These are phyloP conservation scores for Warburgia ugandensis DNA, from an alignment of 164 flowering plant species.

Conservation along the genomic window DNA sequence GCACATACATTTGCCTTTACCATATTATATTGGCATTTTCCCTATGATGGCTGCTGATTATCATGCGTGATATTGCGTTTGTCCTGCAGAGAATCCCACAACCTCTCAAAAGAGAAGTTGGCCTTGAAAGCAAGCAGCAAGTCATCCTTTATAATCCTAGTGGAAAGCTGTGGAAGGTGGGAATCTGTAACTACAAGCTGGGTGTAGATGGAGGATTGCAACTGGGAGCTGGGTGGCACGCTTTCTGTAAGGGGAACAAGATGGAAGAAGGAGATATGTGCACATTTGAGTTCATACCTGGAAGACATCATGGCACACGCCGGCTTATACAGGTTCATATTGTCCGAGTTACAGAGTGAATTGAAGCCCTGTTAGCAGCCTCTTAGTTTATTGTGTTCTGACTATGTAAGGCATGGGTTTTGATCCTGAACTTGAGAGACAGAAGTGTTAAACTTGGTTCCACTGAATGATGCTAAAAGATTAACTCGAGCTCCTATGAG, in stretches of 20 bases:
- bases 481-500: no score
- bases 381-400: no score
- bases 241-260: conserved; percentile 5
- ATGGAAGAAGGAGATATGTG: conserved; percentile 11
- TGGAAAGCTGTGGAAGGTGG: conserved; percentile 12
- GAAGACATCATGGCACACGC: not conserved
- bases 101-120: not conserved
- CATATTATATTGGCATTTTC: no score
- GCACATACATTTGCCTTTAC: no score
- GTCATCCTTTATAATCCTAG: conserved; percentile 11
- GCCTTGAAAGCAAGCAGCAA: not conserved
- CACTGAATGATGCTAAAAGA: no score
- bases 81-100: conserved; percentile 15
- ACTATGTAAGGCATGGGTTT: no score
- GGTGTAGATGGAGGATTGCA: conserved; percentile 5
- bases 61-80: no score
- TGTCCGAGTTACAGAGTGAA: not conserved
- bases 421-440: no score
- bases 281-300: conserved; percentile 8
- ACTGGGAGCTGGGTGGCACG: conserved; percentile 5
- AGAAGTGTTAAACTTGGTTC: no score
- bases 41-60: no score
- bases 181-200: not conserved
- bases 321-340: not conserved
- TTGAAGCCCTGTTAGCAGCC: not conserved